Evolutionary conservation across 306 rosid genomes (phyloP), one percentile per base, ranked within the genome.

Genomic region (Nissolia schottii): DNA sequence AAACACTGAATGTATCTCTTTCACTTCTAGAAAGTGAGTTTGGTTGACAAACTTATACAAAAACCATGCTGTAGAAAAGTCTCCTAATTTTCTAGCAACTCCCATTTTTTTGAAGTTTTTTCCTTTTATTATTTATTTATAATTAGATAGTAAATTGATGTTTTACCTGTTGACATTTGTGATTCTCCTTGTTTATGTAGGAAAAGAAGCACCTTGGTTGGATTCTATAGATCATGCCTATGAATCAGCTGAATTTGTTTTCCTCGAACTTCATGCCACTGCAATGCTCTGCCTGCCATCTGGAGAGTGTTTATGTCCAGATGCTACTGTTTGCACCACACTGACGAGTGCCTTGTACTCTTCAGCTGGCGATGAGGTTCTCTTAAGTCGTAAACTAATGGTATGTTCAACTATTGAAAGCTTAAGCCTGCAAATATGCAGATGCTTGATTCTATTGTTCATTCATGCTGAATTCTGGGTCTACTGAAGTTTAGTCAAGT

Each of bases 221-320:
- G 89, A 71, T 57, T 76, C 76, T 3, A 51, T 57, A 24, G 86
- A 86, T 56, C 35, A 76, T 57, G 48, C 57, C 32, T 81, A 71
- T 59, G 87, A 84, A 74, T 81, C 89, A 7, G 71, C 58, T 62
- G 96, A 86, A 67, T 82, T 91, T 73, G 79, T 88, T 59, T 91
- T 83, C 80, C 87, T 94, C 68, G 93, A 94, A 85, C 87, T 91
- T 90, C 95, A 85, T 71, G 97, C 97, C 73, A 85, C 87, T 68
- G 88, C 94, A 51, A 87, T 87, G 97, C 95, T 94, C 63, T 94
- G 99, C 83, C 76, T 86, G 73, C 93, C 95, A 48, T 87, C 99
- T 78, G 99, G 97, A 75, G 96, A 94, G 78, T 87, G 97, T 84
- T 72, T 94, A 81, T 75, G 80, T 71, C 97, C 97, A 19, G 97